These are phyloP conservation scores for Achaetomiella virescens DNA, from an alignment of 495 filamentous ascomycete genomes.

Conservation along the genomic window DNA sequence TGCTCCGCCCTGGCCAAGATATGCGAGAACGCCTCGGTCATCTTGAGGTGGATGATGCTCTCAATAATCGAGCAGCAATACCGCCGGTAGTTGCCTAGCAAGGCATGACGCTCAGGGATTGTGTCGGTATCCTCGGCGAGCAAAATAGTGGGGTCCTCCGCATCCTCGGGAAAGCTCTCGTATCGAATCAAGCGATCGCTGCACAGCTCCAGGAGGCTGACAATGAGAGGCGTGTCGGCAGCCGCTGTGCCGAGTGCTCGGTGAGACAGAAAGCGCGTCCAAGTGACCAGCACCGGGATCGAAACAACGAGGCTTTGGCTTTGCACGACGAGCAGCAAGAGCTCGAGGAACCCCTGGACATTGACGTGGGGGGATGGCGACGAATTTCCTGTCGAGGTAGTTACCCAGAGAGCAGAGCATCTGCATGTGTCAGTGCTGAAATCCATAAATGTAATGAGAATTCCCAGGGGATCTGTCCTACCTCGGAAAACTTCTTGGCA, in stretches of 20 bases:
- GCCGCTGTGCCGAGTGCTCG: conserved; percentile 57
- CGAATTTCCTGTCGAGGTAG: conserved; percentile 71
- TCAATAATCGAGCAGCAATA: conserved; percentile 85
- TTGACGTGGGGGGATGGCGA: conserved; percentile 51
- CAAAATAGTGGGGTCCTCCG: conserved; percentile 73
- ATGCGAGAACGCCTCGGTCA: conserved; percentile 78
- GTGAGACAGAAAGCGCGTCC: conserved; percentile 71
- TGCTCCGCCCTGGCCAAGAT: conserved; percentile 72
- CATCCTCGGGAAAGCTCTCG: conserved; percentile 74
- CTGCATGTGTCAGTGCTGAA: conserved; percentile 38
- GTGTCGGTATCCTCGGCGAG: conserved; percentile 92
- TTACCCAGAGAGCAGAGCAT: conserved; percentile 78
- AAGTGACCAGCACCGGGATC: conserved; percentile 84
- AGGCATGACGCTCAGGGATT: conserved; percentile 87
- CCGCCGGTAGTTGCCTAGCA: conserved; percentile 92
- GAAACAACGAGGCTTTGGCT: conserved; percentile 86
- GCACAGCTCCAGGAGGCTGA: conserved; percentile 71
- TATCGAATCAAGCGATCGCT: conserved; percentile 73
- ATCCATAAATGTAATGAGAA: not conserved
- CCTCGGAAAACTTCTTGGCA: conserved; percentile 90
- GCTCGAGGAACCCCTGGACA: conserved; percentile 67
- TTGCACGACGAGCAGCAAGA: conserved; percentile 72
- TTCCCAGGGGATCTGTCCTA: too few relatives aligned
- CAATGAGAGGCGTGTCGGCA: conserved; percentile 61
- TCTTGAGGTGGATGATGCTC: conserved; percentile 67